Evolutionary conservation across 2,329 filamentous ascomycete species (phyloP).

Genomic region (Cadophora sp.): DNA sequence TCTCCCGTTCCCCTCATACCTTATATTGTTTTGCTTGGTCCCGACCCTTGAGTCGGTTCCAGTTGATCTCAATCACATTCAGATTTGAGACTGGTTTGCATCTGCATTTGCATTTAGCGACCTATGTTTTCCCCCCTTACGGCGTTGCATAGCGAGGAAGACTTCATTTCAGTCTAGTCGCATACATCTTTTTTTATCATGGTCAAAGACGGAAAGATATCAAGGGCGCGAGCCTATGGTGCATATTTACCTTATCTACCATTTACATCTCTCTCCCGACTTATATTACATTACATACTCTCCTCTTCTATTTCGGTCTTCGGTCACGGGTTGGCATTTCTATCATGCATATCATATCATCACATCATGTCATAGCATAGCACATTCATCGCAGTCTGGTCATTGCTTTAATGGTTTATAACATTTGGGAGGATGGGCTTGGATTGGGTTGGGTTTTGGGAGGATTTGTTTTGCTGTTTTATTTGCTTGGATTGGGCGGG

Average conservation of each 20-base stretch:
- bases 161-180: background rate
- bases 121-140: background rate
- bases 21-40: background rate
- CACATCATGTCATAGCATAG: background rate
- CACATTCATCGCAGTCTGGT: constrained; percentile 17
- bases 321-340: constrained; percentile 17
- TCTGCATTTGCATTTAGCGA: constrained; percentile 6
- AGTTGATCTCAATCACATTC: background rate
- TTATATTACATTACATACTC: no score
- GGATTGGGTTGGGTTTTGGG: no score
- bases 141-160: constrained; percentile 7
- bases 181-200: background rate
- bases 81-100: background rate
- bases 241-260: constrained; percentile 2
- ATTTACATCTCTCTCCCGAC: background rate
- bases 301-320: background rate
- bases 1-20: background rate
- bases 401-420: constrained; percentile 21
- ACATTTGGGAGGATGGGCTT: constrained; percentile 19
- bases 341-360: constrained; percentile 1
- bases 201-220: constrained; percentile 19
- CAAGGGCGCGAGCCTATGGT: constrained; percentile 17
- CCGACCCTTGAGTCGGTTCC: background rate
- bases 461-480: background rate
- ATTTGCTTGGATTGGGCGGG: background rate